Conservation (phyloP, 257 asterid species). For the Penstemon newberryi region DNA sequence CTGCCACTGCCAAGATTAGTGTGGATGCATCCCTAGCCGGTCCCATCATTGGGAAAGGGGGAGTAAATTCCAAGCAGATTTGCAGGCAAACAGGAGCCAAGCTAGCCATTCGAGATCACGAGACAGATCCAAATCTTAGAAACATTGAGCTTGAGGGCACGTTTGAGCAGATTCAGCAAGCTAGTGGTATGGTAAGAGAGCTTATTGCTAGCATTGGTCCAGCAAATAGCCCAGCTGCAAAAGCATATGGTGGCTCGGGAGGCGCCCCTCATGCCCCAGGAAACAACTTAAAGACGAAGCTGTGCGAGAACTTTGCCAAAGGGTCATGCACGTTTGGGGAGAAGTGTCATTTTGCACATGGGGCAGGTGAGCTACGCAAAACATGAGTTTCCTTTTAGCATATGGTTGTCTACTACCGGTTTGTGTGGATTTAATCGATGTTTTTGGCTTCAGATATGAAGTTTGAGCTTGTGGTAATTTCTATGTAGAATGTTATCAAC, state of each 20-base stretch:
- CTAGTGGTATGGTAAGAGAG: constrained; percentile 77
- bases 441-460: too few species aligned
- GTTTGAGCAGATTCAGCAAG: constrained; percentile 74
- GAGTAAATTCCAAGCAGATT: constrained; percentile 88
- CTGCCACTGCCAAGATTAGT: constrained; percentile 83
- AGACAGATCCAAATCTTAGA: constrained; percentile 61
- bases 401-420: too few species aligned
- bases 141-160: constrained; percentile 92
- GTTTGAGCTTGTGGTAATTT: too few species aligned
- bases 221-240: constrained; percentile 35
- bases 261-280: constrained; percentile 45
- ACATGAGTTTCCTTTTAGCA: too few species aligned
- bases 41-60: constrained; percentile 89
- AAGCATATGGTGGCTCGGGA: constrained; percentile 36
- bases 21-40: constrained; percentile 83
- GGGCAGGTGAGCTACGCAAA: constrained; percentile 70
- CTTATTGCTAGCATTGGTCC: constrained; percentile 56
- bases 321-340: constrained; percentile 95
- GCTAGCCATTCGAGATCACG: constrained; percentile 74
- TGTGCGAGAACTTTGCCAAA: constrained; percentile 72
- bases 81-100: constrained; percentile 82
- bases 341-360: constrained; percentile 96
- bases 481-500: too few species aligned
- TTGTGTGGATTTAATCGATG: too few species aligned
- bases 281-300: constrained; percentile 74